phyloP scores from a whole-genome alignment of 2,329 filamentous ascomycete species.

The Penicillium sp. region DNA sequence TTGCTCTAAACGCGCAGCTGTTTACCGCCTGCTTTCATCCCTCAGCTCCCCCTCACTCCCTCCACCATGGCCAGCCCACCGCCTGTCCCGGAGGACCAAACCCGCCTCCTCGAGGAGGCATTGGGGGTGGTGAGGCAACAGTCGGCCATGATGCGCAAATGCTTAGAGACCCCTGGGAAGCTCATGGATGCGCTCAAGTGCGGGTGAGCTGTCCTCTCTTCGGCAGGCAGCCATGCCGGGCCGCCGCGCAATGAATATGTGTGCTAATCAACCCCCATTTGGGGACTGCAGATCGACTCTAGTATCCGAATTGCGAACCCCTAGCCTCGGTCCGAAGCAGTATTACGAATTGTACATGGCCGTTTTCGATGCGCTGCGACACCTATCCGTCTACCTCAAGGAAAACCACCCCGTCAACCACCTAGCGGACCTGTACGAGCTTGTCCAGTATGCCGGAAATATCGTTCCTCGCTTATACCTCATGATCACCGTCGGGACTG shows the following conservation, averaged over 20 bases:
- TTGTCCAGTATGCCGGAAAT: constrained; percentile 97
- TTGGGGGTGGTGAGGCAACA: constrained; percentile 95
- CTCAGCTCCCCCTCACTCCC: constrained; percentile 23
- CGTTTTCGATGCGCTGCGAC: constrained; percentile 94
- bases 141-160: constrained; percentile 95
- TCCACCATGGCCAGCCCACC: constrained; percentile 53
- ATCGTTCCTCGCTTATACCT: constrained; percentile 95
- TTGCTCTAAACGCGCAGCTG: constrained; percentile 22
- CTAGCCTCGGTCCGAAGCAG: constrained; percentile 96
- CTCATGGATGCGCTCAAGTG: constrained; percentile 99
- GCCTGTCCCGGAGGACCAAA: constrained; percentile 73
- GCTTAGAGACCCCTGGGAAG: constrained; percentile 93
- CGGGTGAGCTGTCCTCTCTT: constrained; percentile 66
- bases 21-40: constrained; percentile 28
- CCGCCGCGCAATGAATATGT: constrained; percentile 10
- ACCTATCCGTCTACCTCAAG: constrained; percentile 92
- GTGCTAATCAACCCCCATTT: constrained; percentile 15
- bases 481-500: constrained; percentile 98
- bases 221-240: constrained; percentile 28
- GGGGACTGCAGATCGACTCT: constrained; percentile 73
- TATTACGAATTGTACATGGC: constrained; percentile 99
- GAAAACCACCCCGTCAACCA: constrained; percentile 98
- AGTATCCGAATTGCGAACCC: constrained; percentile 96
- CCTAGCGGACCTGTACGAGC: constrained; percentile 94
- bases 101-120: constrained; percentile 94